Evolutionary conservation across 1,284 basidiomycete species (phyloP), one percentile per base, ranked within the genome.

Genomic region (Irpex lacteus): DNA sequence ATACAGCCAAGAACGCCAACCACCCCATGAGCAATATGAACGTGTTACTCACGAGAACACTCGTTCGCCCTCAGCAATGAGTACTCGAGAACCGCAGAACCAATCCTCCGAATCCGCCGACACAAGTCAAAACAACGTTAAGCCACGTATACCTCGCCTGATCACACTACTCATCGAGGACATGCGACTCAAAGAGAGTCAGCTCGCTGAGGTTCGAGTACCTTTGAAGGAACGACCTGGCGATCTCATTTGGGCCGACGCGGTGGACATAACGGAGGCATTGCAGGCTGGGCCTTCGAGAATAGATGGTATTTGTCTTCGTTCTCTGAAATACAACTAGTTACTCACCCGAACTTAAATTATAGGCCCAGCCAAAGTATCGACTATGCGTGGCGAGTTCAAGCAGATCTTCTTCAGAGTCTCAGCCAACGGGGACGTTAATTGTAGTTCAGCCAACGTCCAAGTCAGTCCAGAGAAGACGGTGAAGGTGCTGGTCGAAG

Each of bases 111-210:
- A 37, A 50, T 19, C 18, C 5, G 58, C 64, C 37, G 63, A 60
- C 19, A 38, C 62, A 7, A 62, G 50, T 18, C 18, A 52, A 9
- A n/a, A 44, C 19, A n/a, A 64, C n/a, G 49, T 59, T 5, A 65
- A 66, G 56, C 60, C 64, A 44, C 61, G 34, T 15, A 26, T 9
- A 13, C 13, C 74, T 44, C 76, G 81, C 52, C 82, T 87, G 73
- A 74, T 91, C 8, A 91, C 89, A 4, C 68, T 91, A 18, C 78
- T 91, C 3, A 89, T 91, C 15, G 81, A 85, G 63, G 90, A 92
- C 68, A 68, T 78, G 61, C 82, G 89, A 34, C 74, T 75, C 1
- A 74, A 75, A 40, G 89, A 90, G 70, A 75, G 77, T 62, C 82
- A 86, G 67, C 78, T 92, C 11, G 86, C 85, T 0, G 90, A 92